Conservation (phyloP, 2,329 filamentous ascomycete species). For the Teratosphaeria nubilosa region DNA sequence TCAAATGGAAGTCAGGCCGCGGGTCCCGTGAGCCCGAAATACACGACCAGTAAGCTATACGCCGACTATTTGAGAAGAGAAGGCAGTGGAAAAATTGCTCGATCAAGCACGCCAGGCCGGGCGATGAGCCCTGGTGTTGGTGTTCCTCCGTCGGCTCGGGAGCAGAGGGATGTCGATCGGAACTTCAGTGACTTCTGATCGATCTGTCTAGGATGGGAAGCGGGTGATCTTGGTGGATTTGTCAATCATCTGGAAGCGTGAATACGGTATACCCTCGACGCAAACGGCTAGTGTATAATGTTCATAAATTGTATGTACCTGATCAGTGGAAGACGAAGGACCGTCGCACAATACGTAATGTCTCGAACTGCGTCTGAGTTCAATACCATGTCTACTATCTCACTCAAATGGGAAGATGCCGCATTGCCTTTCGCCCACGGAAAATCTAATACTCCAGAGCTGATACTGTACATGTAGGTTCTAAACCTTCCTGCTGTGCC, state of each 20-base stretch:
- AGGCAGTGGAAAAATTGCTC: slow-evolving; percentile 5
- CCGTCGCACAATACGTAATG: no score
- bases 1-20: neutral
- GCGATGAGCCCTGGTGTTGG: neutral
- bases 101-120: neutral
- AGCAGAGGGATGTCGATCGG: neutral
- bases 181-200: neutral
- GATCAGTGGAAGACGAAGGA: no score
- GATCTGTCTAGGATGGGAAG: neutral
- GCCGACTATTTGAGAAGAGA: slow-evolving; percentile 27
- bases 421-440: no score
- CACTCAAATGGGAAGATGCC: no score
- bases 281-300: neutral
- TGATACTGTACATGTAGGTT: no score
- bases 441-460: no score
- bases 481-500: neutral
- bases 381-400: no score
- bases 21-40: slow-evolving; percentile 10
- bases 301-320: neutral
- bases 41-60: slow-evolving; percentile 24
- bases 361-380: no score
- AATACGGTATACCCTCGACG: neutral
- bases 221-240: neutral
- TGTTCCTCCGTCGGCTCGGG: neutral
- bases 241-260: neutral